phyloP scores from a whole-genome alignment of 345 rosid species.

The Euphorbia peplus region DNA sequence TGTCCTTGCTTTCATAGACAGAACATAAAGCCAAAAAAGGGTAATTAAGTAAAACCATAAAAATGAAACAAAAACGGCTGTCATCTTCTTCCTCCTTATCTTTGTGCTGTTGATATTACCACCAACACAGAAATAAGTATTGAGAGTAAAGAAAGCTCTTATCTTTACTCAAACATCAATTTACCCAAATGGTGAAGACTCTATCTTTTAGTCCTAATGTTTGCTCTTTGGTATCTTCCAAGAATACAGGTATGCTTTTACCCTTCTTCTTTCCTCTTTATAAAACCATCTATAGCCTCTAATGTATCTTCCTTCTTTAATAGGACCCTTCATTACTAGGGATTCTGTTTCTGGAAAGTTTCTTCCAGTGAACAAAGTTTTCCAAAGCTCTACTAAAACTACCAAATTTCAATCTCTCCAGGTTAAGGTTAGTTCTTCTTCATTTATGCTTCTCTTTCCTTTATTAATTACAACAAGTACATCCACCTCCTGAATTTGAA shows the following conservation, averaged over 20 bases:
- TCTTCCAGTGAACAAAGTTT: constrained; percentile 36
- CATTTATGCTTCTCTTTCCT: not conserved
- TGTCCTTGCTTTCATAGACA: constrained; percentile 15
- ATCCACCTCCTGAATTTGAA: not conserved
- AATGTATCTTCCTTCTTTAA: not conserved
- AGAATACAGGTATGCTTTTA: constrained; percentile 35
- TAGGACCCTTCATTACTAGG: too few relatives aligned
- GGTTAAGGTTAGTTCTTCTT: constrained; percentile 50
- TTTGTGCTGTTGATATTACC: constrained; percentile 1
- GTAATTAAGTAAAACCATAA: constrained; percentile 20
- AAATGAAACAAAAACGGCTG: too few relatives aligned
- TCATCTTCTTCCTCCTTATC: constrained; percentile 40
- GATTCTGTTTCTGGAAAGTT: constrained; percentile 40
- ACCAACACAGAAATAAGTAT: constrained; percentile 17
- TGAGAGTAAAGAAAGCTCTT: not conserved
- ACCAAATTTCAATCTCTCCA: constrained; percentile 52
- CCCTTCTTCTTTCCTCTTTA: not conserved
- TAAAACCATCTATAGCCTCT: not conserved
- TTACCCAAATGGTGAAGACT: constrained; percentile 11
- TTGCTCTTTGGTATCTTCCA: constrained; percentile 36
- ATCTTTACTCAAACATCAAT: constrained; percentile 4
- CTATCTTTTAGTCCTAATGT: constrained; percentile 6
- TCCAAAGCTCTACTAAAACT: constrained; percentile 38
- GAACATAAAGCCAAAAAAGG: constrained; percentile 15
- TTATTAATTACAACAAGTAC: too few relatives aligned